phyloP scores from a whole-genome alignment of 352 stramenopile genomes.

The Elongisporangium senticosum region DNA sequence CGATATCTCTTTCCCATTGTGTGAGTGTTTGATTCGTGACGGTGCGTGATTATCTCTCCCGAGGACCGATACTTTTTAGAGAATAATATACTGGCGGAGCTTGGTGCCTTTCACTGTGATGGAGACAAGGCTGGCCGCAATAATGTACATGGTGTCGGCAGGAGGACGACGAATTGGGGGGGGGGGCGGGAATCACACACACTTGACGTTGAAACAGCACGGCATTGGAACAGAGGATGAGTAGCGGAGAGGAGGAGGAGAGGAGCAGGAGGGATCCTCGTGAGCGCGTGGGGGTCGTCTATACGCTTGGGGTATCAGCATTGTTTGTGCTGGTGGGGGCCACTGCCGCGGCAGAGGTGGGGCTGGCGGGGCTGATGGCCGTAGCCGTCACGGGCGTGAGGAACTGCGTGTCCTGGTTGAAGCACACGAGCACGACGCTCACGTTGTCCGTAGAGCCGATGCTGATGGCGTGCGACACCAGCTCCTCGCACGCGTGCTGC shows the following conservation, averaged over 20 bases:
- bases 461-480: slow-evolving; percentile 77
- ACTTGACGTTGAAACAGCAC: neutral
- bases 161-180: neutral
- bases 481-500: slow-evolving; percentile 75
- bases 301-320: neutral
- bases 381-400: slow-evolving; percentile 22
- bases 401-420: slow-evolving; percentile 55
- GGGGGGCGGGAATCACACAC: neutral
- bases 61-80: neutral
- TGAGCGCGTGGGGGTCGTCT: neutral
- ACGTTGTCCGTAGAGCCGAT: slow-evolving; percentile 83
- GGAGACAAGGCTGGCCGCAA: neutral
- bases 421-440: slow-evolving; percentile 71
- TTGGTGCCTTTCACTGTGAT: neutral
- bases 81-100: neutral
- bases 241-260: neutral
- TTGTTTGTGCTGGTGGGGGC: neutral
- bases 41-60: neutral
- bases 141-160: neutral
- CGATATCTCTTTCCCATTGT: neutral
- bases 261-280: too few relatives aligned
- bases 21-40: neutral
- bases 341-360: neutral
- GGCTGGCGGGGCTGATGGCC: neutral
- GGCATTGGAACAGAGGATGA: neutral